Base-by-base conservation (phyloP, 352 stramenopile species). In the Globisporangium cylindrosporum region DNA sequence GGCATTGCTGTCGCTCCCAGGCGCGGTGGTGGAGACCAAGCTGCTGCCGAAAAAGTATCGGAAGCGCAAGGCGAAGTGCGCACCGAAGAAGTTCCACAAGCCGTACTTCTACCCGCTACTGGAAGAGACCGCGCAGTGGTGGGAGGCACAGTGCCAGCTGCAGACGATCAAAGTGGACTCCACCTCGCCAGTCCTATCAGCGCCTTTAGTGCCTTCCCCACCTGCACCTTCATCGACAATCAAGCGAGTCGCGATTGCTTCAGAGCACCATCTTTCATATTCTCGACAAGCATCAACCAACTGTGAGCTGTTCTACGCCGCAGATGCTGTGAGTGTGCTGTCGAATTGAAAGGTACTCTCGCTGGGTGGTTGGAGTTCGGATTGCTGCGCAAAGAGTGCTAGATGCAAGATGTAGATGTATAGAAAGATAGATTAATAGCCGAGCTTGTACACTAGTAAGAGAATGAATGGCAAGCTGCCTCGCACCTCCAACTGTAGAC, bases 51-150 rank as follows among this genome's bases (percentile, higher is more conserved):
- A 60, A 34, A 32, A 34, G 25, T 60, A 60, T 6, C 55, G 18
- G 27, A 32, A 22, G 27, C 20, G n/a, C 49, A 57, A 57, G 9
- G 20, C 43, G 36, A 59, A 24, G 22, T 22, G 32, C 38, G 57
- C 68, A 10, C 57, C 69, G 14, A 82, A 82, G 68, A 86, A 86
- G 65, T 60, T 79, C 34, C 80, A 88, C 68, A 77, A 82, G 67
- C 75, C 80, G 25, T 81, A 80, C 57, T 90, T 90, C 58, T 87
- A 85, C 46, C 82, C 80, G n/a, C 55, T 88, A 53, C 73, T 90
- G 14, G 73, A 88, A 15, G 80, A 90, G 64, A 88, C 82, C 0
- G 75, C 71, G 12, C 66, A 82, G 68, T 90, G 81, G 66, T 90
- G 80, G 80, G 73, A 86, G 22, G 43, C 67, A 22, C 73, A 74